Percentiles rank a stretch among this genome's conserved stretches.
Conservation (phyloP, 2,329 filamentous ascomycete genomes). For the Ophiosphaerella herpotricha region DNA sequence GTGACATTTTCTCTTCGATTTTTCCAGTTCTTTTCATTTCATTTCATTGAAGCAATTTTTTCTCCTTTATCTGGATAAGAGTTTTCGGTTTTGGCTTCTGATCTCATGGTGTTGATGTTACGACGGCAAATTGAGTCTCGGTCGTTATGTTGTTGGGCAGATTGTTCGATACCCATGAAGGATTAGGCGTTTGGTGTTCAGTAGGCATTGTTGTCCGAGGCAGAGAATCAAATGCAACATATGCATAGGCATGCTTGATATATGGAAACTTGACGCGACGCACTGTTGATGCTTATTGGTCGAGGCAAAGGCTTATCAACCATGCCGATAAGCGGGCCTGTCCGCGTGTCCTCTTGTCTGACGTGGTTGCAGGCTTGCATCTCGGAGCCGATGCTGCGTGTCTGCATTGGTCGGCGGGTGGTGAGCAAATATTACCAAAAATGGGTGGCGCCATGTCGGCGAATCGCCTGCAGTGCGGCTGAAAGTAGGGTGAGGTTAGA, state of each 20-base stretch:
- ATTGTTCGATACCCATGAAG: background rate
- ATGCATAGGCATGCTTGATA: background rate
- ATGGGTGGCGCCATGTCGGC: background rate
- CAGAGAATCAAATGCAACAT: background rate
- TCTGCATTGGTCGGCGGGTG: background rate
- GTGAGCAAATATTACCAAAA: background rate
- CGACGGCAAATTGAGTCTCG: background rate
- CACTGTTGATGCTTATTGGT: background rate
- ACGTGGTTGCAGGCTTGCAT: background rate
- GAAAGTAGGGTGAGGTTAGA: background rate
- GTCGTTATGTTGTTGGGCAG: background rate
- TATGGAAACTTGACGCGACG: background rate
- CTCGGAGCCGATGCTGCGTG: background rate
- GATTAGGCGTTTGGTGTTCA: background rate
- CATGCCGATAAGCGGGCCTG: background rate
- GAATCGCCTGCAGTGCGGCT: conserved; percentile 1
- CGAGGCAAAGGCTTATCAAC: background rate
- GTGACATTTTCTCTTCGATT: background rate
- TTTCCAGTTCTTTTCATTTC: no score
- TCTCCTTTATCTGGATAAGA: background rate
- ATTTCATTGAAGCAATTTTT: background rate
- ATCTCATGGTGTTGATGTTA: background rate
- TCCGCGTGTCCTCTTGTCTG: background rate
- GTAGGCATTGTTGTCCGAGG: background rate
- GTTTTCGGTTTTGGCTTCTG: background rate